phyloP scores from a whole-genome alignment of 2,329 filamentous ascomycete species.

The Tolypocladium pustulatum region DNA sequence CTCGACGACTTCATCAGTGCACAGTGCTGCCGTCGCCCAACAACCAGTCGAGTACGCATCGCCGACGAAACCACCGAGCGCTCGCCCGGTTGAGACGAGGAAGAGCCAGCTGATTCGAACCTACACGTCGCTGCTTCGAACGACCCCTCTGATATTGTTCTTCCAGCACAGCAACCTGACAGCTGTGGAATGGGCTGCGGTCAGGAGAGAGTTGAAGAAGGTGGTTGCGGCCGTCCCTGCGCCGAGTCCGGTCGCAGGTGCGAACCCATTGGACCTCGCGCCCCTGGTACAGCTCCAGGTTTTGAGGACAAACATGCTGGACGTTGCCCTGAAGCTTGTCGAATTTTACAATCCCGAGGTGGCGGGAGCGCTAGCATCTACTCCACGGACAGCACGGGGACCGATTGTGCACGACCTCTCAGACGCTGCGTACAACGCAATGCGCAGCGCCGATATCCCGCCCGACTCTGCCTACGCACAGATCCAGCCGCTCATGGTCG shows the following conservation, averaged over 20 bases:
- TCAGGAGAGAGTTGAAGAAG: constrained; percentile 31
- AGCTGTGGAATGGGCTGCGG: constrained; percentile 49
- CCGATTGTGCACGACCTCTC: constrained; percentile 42
- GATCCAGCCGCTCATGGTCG: constrained; percentile 68
- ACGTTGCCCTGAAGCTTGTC: constrained; percentile 70
- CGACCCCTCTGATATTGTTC: constrained; percentile 73
- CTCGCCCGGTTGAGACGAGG: constrained; percentile 75
- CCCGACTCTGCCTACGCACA: constrained; percentile 36
- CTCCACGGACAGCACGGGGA: constrained; percentile 17
- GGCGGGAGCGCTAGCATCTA: constrained; percentile 20
- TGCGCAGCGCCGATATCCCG: constrained; percentile 26
- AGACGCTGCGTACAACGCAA: constrained; percentile 36
- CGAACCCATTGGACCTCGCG: constrained; percentile 36
- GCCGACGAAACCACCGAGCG: constrained; percentile 74
- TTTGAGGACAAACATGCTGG: constrained; percentile 81
- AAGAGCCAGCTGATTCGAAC: constrained; percentile 81
- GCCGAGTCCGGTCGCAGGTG: constrained; percentile 12
- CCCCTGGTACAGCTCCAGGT: constrained; percentile 66
- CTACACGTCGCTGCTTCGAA: constrained; percentile 81
- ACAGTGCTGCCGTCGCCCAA: constrained; percentile 14
- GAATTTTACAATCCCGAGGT: constrained; percentile 62
- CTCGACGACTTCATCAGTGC: constrained; percentile 12
- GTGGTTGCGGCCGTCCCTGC: constrained; percentile 31
- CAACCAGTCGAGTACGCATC: constrained; percentile 41
- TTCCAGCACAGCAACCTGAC: constrained; percentile 65